Base-by-base conservation (phyloP, 129 eudicot species). In the Scalesia atractyloides region DNA sequence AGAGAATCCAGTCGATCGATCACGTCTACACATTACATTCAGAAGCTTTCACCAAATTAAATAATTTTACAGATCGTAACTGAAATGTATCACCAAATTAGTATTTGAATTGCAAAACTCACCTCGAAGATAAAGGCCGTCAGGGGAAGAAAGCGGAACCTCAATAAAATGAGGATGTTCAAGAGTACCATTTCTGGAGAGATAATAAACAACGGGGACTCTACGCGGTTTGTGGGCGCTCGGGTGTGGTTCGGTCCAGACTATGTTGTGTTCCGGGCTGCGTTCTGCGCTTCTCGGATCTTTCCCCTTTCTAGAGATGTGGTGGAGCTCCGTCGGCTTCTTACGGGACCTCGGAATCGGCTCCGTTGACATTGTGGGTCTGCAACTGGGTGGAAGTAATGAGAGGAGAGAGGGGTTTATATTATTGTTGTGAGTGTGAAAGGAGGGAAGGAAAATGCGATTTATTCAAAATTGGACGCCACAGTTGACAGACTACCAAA, bases 181-280 rank as follows among this genome's bases (percentile, higher is more conserved):
- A 5, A 80, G 84, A 68, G 44, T 70, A 13, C 84, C 84, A 7
- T 80, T 74, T 17, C 80, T 53, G 7, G 76, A 74, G 64, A 80
- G 80, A 22, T 80, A 80, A 70, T 80, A 80, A 69, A 80, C 80
- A 33, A 80, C 84, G 26, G 84, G 62, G 20, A 80, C 80, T 75
- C 44, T 80, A 39, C 76, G 79, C 22, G 71, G 80, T 19, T 54
- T 63, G 30, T 11, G 62, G 67, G 5, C 49, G 34, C 15, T 33
- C 2, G 84, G 19, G 36, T 68, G 84, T 1, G 90, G 90, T 62
- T 88, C 88, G 0, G 85, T 81, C 95, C 95, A 88, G 19, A 88
- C 90, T 73, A 46, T 83, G 81, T 76, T 85, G 20, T 86, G 84
- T 33, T 84, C 90, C 5, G 96, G 96, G 64, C 92, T 89, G 15